Base-by-base conservation (phyloP, 2,329 filamentous ascomycete genomes). In the Aspergillus eucalypticola region DNA sequence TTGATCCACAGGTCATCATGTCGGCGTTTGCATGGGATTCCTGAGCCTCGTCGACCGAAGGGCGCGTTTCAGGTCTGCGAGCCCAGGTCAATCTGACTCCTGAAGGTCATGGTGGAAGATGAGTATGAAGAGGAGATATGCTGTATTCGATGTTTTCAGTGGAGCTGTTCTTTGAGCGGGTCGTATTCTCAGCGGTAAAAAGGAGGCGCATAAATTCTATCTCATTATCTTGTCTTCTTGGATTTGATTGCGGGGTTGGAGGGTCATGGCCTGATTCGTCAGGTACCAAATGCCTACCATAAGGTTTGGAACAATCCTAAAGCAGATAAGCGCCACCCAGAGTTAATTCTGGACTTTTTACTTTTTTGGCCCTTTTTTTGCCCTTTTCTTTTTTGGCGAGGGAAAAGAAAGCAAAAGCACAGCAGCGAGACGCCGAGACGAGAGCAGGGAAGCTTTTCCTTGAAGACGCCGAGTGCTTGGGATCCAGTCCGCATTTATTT, bases 341-440 rank as follows among this genome's bases (percentile, higher is more conserved):
- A 39, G 21, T 50, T 60, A 39, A 25, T 55, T 54, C 51, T 49
- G 51, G 41, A 39, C 54, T 44, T 57, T 19, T 55, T 39, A 56
- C 58, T 59, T 59, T 59, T 56, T 60, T 59, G 10, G 32, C 32
- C 32, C 32, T 54, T 53, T 56, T 56, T 57, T 64, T 58, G 38
- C 50, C 55, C 58, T 56, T 50, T 32, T 38, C 48, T 59, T 60
- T 56, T 27, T 57, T 49, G 48, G 51, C 65, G 60, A 62, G 61
- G 56, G 55, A 41, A 52, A 60, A 44, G 35, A 59, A 41, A 44
- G 55, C 51, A 35, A 51, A 48, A 29, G 55, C 49, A 54, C 25
- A 46, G 44, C 8, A 56, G 35, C 4, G 11, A 35, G 32, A 35
- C 32, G 32, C 32, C 6, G 32, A 13, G 32, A 5, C 32, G 32